These are phyloP conservation scores for Trichocladium uniseriatum DNA, from an alignment of 495 filamentous ascomycete species.

Conservation along the genomic window DNA sequence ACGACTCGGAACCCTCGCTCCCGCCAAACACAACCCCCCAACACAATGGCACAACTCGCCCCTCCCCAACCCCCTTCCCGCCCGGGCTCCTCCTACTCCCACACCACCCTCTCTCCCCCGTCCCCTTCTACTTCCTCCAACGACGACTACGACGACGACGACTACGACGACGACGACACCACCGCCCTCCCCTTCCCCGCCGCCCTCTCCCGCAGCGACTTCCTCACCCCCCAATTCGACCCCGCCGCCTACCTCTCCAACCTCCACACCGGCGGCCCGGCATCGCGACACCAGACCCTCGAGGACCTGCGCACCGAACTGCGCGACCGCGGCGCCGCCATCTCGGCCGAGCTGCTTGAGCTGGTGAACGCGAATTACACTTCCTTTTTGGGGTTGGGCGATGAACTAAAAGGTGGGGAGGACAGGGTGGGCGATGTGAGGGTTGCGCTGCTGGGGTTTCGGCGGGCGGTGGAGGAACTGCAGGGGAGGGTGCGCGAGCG, in stretches of 20 bases:
- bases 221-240: slow-evolving; percentile 69
- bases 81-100: slow-evolving; percentile 21
- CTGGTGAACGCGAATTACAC: slow-evolving; percentile 90
- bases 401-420: slow-evolving; percentile 74
- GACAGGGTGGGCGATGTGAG: slow-evolving; percentile 86
- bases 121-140: slow-evolving; percentile 23
- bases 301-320: slow-evolving; percentile 87
- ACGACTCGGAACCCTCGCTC: not conserved
- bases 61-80: slow-evolving; percentile 23
- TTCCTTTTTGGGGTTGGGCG: slow-evolving; percentile 77
- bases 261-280: slow-evolving; percentile 37
- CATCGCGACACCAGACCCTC: slow-evolving; percentile 75
- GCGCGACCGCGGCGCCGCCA: slow-evolving; percentile 58
- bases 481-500: slow-evolving; percentile 40
- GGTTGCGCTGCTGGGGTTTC: slow-evolving; percentile 76
- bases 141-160: slow-evolving; percentile 42
- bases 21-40: not conserved
- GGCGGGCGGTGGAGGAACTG: slow-evolving; percentile 58
- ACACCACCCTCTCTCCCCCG: slow-evolving; percentile 25
- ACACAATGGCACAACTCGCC: slow-evolving; percentile 29
- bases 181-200: slow-evolving; percentile 72
- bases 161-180: slow-evolving; percentile 45
- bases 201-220: slow-evolving; percentile 68
- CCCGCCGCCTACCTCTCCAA: slow-evolving; percentile 75
- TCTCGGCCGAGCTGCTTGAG: slow-evolving; percentile 79